Conservation (phyloP, 345 rosid species). For the Mangifera indica region DNA sequence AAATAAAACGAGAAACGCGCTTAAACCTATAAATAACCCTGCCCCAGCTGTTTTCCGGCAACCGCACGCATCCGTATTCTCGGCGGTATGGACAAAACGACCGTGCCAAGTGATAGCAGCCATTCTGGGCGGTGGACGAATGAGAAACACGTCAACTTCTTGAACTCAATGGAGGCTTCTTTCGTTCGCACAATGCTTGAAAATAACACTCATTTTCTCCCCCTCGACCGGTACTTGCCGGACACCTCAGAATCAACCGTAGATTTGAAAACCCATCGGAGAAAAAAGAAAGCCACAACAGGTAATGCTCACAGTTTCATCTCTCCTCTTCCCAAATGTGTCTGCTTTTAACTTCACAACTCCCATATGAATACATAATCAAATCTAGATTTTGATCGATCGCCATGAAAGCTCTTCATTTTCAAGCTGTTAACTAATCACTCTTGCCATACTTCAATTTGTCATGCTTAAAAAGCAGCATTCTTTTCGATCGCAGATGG, state of each 20-base stretch:
- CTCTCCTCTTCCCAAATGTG: background rate
- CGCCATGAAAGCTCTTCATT: background rate
- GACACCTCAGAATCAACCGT: conserved; percentile 48
- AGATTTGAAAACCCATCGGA: conserved; percentile 33
- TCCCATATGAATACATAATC: background rate
- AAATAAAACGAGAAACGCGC: too few relatives aligned
- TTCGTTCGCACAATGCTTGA: conserved; percentile 44
- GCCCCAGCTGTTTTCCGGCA: background rate
- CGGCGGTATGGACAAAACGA: background rate
- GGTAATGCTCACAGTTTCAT: conserved; percentile 2
- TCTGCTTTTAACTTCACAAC: background rate
- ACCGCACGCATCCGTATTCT: background rate
- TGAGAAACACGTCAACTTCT: conserved; percentile 46
- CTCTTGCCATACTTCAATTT: too few relatives aligned
- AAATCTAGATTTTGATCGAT: too few relatives aligned
- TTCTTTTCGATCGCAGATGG: too few relatives aligned
- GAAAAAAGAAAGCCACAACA: conserved; percentile 21
- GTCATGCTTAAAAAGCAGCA: too few relatives aligned
- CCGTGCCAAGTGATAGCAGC: background rate
- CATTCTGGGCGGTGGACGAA: conserved; percentile 37
- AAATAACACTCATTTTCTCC: conserved; percentile 25
- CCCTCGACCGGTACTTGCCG: conserved; percentile 48
- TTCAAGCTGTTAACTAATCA: too few relatives aligned
- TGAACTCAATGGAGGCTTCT: conserved; percentile 46
- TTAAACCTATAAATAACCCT: too few relatives aligned